These are phyloP conservation scores for Gonium pectorale DNA, from an alignment of 139 green algal species.

Conservation along the genomic window DNA sequence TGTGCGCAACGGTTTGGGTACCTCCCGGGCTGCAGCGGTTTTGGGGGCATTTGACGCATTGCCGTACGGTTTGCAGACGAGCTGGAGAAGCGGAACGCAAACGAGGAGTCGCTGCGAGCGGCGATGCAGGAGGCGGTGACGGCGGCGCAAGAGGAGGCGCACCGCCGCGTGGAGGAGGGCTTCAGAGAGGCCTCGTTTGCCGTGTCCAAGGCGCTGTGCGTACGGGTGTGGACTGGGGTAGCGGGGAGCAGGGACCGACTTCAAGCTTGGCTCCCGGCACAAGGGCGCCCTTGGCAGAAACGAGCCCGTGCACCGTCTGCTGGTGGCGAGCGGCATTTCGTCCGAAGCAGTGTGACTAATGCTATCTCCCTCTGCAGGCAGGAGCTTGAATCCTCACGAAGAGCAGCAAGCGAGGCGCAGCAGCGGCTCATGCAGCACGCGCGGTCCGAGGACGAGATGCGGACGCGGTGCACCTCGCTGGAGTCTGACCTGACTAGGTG, in stretches of 20 bases:
- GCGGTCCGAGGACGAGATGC: conserved; percentile 48
- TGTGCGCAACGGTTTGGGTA: no score
- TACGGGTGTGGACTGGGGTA: background rate
- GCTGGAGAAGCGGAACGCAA: conserved; percentile 59
- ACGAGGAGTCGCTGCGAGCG: conserved; percentile 51
- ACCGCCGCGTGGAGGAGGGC: conserved; percentile 56
- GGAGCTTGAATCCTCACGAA: conserved; percentile 51
- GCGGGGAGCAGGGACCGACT: no score
- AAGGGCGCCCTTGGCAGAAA: no score
- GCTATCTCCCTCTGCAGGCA: conserved; percentile 20
- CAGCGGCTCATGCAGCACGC: conserved; percentile 1
- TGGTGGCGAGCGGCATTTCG: no score
- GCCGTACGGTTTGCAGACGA: no score
- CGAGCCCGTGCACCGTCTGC: no score
- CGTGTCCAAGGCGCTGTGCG: conserved; percentile 63
- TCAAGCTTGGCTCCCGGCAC: no score
- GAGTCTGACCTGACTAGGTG: conserved; percentile 56
- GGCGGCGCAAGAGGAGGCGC: conserved; percentile 58
- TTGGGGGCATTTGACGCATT: no score
- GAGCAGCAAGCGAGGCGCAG: conserved; percentile 38
- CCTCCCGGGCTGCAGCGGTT: no score
- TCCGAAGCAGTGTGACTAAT: conserved; percentile 51
- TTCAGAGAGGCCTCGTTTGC: conserved; percentile 69
- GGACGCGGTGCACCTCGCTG: conserved; percentile 29
- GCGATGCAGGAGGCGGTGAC: conserved; percentile 52